phyloP scores from a whole-genome alignment of 2,329 filamentous ascomycete genomes.

The Hypoxylon rubiginosum region DNA sequence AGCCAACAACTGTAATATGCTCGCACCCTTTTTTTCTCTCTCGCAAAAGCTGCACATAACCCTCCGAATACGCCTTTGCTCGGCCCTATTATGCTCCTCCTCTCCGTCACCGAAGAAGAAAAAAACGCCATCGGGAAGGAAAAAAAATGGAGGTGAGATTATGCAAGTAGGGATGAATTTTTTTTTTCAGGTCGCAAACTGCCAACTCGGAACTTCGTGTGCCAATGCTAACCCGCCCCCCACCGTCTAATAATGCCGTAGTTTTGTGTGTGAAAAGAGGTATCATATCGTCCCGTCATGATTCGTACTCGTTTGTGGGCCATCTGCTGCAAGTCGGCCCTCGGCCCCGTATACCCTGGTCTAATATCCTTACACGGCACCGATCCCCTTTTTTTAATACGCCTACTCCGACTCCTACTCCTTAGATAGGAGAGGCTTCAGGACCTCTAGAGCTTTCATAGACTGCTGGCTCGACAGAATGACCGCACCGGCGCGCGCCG shows the following conservation, averaged over 20 bases:
- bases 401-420: conserved; percentile 32
- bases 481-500: conserved; percentile 88
- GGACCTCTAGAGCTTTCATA: conserved; percentile 77
- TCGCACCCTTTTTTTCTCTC: conserved; percentile 1
- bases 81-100: conserved; percentile 20
- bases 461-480: conserved; percentile 84
- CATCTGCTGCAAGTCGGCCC: conserved; percentile 5
- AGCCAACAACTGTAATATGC: conserved; percentile 21
- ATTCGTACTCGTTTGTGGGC: conserved; percentile 20
- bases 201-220: conserved; percentile 18
- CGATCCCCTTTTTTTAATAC: conserved; percentile 2
- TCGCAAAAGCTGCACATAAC: conserved; percentile 4
- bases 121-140: conserved; percentile 4
- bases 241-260: conserved; percentile 28
- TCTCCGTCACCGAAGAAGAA: conserved; percentile 9
- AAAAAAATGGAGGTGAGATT: conserved; percentile 11
- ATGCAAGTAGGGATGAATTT: conserved; percentile 20
- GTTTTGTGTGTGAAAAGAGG: conserved; percentile 24
- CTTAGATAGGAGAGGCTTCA: conserved; percentile 66
- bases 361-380: conserved; percentile 24
- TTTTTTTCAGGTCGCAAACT: conserved; percentile 16
- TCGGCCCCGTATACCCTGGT: conserved; percentile 11
- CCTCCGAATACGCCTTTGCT: not conserved
- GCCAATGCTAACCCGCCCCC: conserved; percentile 9
- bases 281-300: conserved; percentile 28